Evolutionary conservation across 1,284 basidiomycete genomes (phyloP).

Genomic region (Psilocybe mexicana): DNA sequence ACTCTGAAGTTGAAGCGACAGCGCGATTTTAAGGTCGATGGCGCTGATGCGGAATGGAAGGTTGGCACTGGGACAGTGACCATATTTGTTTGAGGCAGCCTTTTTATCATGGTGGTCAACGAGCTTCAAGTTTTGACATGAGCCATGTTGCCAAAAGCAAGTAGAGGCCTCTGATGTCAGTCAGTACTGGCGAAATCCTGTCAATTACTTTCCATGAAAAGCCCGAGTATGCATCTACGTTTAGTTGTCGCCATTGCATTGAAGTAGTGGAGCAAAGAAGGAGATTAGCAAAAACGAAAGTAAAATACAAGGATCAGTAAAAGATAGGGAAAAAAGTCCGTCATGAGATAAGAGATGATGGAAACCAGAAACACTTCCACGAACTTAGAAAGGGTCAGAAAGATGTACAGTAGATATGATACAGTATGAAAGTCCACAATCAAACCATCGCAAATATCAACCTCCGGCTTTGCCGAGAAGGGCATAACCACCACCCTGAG

Average conservation of each 20-base stretch:
- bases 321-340: not conserved
- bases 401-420: too few relatives aligned
- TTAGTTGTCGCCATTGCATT: not conserved
- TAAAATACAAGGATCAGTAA: too few relatives aligned
- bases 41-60: slow-evolving; percentile 64
- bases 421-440: not conserved
- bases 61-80: slow-evolving; percentile 51
- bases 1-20: slow-evolving; percentile 53
- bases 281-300: not conserved
- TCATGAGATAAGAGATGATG: not conserved
- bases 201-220: not conserved
- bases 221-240: not conserved
- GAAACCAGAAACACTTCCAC: not conserved
- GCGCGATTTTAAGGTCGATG: slow-evolving; percentile 58
- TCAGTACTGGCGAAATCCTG: too few relatives aligned
- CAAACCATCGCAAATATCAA: slow-evolving; percentile 15
- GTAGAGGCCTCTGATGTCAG: too few relatives aligned
- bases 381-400: not conserved
- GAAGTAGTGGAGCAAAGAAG: slow-evolving; percentile 3
- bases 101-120: too few relatives aligned
- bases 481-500: slow-evolving; percentile 72
- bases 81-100: slow-evolving; percentile 21
- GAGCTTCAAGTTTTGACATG: too few relatives aligned
- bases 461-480: slow-evolving; percentile 61
- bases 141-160: too few relatives aligned